These are phyloP conservation scores for Cornus controversa DNA, from an alignment of 148 eudicot species.

Conservation along the genomic window DNA sequence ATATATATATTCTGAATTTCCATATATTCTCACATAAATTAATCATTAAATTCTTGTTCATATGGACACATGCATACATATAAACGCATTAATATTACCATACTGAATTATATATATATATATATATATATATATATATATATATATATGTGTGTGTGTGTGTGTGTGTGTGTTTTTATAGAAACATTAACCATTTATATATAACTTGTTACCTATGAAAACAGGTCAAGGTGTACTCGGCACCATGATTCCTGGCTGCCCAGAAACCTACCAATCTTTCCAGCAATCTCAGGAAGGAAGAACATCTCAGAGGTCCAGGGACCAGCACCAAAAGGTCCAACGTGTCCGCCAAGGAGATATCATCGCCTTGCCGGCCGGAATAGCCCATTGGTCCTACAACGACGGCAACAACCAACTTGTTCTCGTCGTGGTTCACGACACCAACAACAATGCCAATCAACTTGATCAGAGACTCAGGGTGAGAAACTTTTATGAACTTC, in stretches of 20 bases:
- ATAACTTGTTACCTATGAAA: too few relatives aligned
- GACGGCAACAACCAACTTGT: slow-evolving; percentile 22
- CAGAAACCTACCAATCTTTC: slow-evolving; percentile 14
- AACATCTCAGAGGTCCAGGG: background rate
- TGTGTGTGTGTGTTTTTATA: too few relatives aligned
- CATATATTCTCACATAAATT: too few relatives aligned
- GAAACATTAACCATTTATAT: too few relatives aligned
- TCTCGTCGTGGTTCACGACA: slow-evolving; percentile 17
- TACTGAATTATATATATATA: too few relatives aligned
- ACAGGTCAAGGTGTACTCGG: slow-evolving; percentile 1
- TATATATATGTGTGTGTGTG: too few relatives aligned
- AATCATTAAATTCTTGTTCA: too few relatives aligned
- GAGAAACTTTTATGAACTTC: too few relatives aligned
- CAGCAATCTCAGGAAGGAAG: slow-evolving; percentile 1
- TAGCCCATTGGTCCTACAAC: slow-evolving; percentile 24
- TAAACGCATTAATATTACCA: too few relatives aligned
- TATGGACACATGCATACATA: too few relatives aligned
- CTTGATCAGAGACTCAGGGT: slow-evolving; percentile 28
- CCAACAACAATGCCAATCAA: slow-evolving; percentile 16
- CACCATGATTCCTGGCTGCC: background rate
- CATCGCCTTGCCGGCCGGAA: slow-evolving; percentile 24
- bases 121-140: too few relatives aligned
- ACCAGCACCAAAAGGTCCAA: slow-evolving; percentile 32
- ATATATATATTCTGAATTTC: too few relatives aligned
- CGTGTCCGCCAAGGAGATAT: slow-evolving; percentile 23